Conservation (phyloP, 257 asterid genomes). For the Lantana camara region DNA sequence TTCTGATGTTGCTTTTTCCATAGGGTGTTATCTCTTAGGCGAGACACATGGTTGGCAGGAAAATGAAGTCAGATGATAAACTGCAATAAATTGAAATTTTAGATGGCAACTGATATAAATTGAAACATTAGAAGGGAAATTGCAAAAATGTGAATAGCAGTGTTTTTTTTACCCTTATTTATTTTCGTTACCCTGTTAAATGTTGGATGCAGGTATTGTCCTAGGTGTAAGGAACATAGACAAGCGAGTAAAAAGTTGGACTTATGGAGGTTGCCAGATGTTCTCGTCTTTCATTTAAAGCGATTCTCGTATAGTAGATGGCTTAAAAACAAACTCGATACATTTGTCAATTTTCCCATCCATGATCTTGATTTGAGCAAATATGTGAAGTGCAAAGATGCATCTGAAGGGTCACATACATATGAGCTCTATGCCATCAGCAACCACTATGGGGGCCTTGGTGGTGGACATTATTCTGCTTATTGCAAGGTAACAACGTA, state of each 20-base stretch:
- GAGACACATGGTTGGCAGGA: too few species aligned
- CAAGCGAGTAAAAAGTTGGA: conserved; percentile 97
- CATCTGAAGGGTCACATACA: conserved; percentile 58
- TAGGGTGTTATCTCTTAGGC: too few species aligned
- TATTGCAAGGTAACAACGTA: conserved; percentile 76
- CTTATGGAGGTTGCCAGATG: conserved; percentile 89
- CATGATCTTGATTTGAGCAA: conserved; percentile 81
- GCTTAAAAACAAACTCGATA: conserved; percentile 93
- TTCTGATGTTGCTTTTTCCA: too few species aligned
- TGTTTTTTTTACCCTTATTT: too few species aligned
- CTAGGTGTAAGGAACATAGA: conserved; percentile 87
- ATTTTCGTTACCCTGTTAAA: neutral
- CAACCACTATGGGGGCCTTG: conserved; percentile 97
- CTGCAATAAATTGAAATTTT: too few species aligned
- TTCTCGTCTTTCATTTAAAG: conserved; percentile 87
- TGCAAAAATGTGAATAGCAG: too few species aligned
- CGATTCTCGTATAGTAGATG: conserved; percentile 89
- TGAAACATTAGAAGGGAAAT: too few species aligned
- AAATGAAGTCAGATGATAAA: too few species aligned
- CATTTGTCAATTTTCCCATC: conserved; percentile 83
- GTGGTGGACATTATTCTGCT: conserved; percentile 97
- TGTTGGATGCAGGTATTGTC: conserved; percentile 78
- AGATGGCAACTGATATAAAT: too few species aligned
- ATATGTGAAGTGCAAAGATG: conserved; percentile 64
- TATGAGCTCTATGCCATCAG: conserved; percentile 93